Evolutionary conservation across 169 alveolate species (phyloP).

Genomic region (Plasmodium relictum): DNA sequence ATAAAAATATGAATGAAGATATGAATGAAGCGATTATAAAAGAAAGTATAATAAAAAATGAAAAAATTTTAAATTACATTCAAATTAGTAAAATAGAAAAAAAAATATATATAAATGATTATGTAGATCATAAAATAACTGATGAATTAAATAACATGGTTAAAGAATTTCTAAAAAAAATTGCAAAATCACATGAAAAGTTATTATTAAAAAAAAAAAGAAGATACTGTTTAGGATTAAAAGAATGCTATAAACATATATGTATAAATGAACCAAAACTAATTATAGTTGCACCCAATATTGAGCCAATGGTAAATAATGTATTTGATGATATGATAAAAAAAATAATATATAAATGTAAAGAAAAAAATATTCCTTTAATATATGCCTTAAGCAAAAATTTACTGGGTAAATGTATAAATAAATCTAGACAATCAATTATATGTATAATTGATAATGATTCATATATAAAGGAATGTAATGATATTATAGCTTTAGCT

Average conservation of each 20-base stretch:
- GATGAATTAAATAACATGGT: conserved; percentile 52
- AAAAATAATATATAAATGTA: conserved; percentile 44
- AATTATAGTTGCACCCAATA: conserved; percentile 65
- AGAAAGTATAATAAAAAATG: conserved; percentile 43
- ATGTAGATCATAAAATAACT: conserved; percentile 64
- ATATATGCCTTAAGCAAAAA: conserved; percentile 70
- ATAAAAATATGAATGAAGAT: neutral
- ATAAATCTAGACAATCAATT: conserved; percentile 50
- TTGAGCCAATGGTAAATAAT: conserved; percentile 54
- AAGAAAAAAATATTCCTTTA: conserved; percentile 62
- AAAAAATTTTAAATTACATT: conserved; percentile 55
- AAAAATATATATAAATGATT: conserved; percentile 62
- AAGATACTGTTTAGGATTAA: conserved; percentile 46
- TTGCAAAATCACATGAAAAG: conserved; percentile 63
- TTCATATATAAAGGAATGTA: conserved; percentile 62
- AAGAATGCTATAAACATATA: conserved; percentile 49
- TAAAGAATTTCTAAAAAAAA: conserved; percentile 47
- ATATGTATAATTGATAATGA: conserved; percentile 62
- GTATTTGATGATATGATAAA: conserved; percentile 35
- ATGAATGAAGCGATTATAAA: conserved; percentile 12
- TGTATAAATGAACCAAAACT: conserved; percentile 66
- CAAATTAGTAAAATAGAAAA: conserved; percentile 33
- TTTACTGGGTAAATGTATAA: conserved; percentile 56
- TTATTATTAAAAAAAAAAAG: conserved; percentile 31
- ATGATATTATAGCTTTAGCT: conserved; percentile 40